A percentile compares a stretch with the other conserved stretches of the same genome.
phyloP scores from a whole-genome alignment of 2,329 filamentous ascomycete species.

The Trichoderma sp. region DNA sequence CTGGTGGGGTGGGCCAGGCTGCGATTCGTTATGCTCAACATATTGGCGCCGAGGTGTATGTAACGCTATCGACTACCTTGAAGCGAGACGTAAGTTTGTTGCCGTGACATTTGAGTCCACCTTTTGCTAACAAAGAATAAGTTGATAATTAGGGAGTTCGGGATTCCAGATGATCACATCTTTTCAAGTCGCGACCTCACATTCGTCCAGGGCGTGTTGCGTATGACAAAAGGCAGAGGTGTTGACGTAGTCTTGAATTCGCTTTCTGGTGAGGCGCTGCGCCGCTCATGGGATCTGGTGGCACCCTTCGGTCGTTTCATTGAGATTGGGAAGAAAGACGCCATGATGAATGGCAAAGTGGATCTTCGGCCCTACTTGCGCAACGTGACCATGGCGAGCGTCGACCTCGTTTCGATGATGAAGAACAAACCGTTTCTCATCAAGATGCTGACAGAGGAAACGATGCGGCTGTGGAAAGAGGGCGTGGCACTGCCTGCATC shows the following conservation, averaged over 20 bases:
- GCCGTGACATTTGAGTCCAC: no score
- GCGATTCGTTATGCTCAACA: not conserved
- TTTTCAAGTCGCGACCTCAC: not conserved
- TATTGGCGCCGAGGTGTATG: not conserved
- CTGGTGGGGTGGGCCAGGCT: conserved; percentile 3
- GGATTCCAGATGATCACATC: conserved; percentile 4
- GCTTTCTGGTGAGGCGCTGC: not conserved
- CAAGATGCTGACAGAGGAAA: no score
- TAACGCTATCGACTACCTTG: not conserved
- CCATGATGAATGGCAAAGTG: not conserved
- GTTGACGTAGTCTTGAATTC: conserved; percentile 15
- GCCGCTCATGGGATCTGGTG: not conserved
- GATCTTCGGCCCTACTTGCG: no score
- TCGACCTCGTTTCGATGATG: no score
- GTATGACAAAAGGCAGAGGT: not conserved
- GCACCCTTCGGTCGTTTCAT: conserved; percentile 9
- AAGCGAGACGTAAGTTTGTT: not conserved
- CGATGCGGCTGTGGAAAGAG: conserved; percentile 7
- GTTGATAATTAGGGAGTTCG: no score
- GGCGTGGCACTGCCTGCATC: conserved; percentile 16
- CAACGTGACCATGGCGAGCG: no score
- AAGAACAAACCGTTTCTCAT: no score
- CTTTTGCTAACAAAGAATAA: not conserved
- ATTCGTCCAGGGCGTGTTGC: not conserved
- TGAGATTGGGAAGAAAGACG: not conserved